These are phyloP conservation scores for Rubia tinctorum DNA, from an alignment of 305 asterid genomes.

Conservation along the genomic window DNA sequence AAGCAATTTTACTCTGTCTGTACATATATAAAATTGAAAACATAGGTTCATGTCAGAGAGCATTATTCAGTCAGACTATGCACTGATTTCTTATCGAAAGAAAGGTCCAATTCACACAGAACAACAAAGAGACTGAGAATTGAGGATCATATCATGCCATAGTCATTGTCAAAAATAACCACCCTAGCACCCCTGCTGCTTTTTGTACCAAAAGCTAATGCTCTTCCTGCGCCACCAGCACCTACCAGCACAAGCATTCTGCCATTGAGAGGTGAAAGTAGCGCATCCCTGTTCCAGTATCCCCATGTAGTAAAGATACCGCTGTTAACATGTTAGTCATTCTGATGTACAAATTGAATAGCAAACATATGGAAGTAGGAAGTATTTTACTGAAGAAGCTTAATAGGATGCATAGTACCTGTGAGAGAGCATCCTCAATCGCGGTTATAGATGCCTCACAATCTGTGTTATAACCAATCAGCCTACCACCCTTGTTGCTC, in stretches of 20 bases:
- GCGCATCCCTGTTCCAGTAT: slow-evolving; percentile 26
- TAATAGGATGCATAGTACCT: slow-evolving; percentile 28
- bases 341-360: background rate
- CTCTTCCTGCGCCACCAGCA: slow-evolving; percentile 85
- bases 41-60: background rate
- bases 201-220: slow-evolving; percentile 66
- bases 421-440: slow-evolving; percentile 62
- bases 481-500: slow-evolving; percentile 56
- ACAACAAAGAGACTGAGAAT: background rate
- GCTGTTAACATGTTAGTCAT: background rate
- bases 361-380: background rate
- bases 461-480: slow-evolving; percentile 69
- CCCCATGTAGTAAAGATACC: slow-evolving; percentile 22
- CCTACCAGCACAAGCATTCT: slow-evolving; percentile 63
- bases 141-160: slow-evolving; percentile 27
- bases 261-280: slow-evolving; percentile 32
- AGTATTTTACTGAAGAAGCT: background rate
- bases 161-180: slow-evolving; percentile 52
- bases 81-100: background rate
- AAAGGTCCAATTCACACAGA: background rate
- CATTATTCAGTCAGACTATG: background rate
- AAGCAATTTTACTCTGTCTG: slow-evolving; percentile 61
- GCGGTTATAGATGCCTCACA: slow-evolving; percentile 74
- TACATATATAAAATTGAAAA: slow-evolving; percentile 8
- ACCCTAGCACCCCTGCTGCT: slow-evolving; percentile 59